phyloP scores from a whole-genome alignment of 768 basidiomycete genomes.

The Dentipellis fragilis region DNA sequence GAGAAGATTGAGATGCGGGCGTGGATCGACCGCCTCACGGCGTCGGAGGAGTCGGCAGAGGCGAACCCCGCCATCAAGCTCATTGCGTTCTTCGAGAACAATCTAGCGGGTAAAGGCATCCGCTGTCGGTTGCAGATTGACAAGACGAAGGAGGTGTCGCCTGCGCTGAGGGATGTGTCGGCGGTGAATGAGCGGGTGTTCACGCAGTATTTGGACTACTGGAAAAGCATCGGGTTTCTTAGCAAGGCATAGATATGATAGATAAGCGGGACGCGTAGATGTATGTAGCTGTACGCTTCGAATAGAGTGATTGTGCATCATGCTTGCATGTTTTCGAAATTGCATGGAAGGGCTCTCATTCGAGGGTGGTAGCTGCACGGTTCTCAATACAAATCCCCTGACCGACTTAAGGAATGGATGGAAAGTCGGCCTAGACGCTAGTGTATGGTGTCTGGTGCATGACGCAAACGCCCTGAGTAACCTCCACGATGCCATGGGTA shows the following conservation, averaged over 20 bases:
- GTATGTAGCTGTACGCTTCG: too few species aligned
- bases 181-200: conserved; percentile 58
- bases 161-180: conserved; percentile 47
- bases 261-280: too few species aligned
- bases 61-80: conserved; percentile 1
- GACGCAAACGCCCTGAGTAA: too few species aligned
- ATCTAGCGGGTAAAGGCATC: conserved; percentile 3
- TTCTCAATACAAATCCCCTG: too few species aligned
- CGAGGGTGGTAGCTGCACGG: too few species aligned
- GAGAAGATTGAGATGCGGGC: neutral
- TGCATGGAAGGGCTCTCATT: too few species aligned
- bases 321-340: too few species aligned
- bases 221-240: conserved; percentile 1
- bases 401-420: too few species aligned
- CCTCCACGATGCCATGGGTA: too few species aligned
- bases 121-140: conserved; percentile 1
- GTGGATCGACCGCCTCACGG: conserved; percentile 1
- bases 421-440: too few species aligned
- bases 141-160: conserved; percentile 25
- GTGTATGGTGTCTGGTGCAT: too few species aligned
- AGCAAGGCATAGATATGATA: neutral
- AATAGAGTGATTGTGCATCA: too few species aligned
- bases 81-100: conserved; percentile 7
- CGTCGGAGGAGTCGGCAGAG: conserved; percentile 1
- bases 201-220: conserved; percentile 1